Base-by-base conservation (phyloP, 345 rosid genomes). In the Cardamine resedifolia region DNA sequence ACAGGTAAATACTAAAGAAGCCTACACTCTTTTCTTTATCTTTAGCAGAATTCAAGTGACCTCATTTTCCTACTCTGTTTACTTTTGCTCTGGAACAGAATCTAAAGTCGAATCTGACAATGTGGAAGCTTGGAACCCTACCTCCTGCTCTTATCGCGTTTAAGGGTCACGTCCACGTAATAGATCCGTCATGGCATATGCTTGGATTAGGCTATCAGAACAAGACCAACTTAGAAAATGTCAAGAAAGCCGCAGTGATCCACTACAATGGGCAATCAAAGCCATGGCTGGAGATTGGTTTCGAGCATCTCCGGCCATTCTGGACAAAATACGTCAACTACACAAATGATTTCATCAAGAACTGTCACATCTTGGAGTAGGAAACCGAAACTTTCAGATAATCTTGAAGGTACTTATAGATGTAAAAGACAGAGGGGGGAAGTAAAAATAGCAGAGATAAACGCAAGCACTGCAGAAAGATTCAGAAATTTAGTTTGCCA, bases 111-210 rank as follows among this genome's bases (percentile, higher is more conserved):
- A 85, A 94, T 84, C 79, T 91, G 77, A 85, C 95, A 20, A 85
- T 94, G 90, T 94, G 98, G 98, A 94, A 90, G 80, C 97, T 94
- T 18, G 98, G 98, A 73, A 94, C 98, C 18, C 84, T 94, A 43
- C 98, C 98, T 7, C 98, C 98, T n/a, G 96, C 98, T 68, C 78
- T 94, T 79, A 89, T 94, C 49, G 98, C 98, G 70, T 94, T 94
- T 76, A 88, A 82, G 80, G 96, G 93, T 50, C 93, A 89, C 38
- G 81, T 94, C 64, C 96, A 83, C 59, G 86, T 92, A 30, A 85
- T 94, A 30, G 89, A 94, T 53, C 89, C 92, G 31, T 81, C 84
- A n/a, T 94, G 98, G 98, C 98, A 94, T 78, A 84, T 91, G 97
- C 97, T 94, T 39, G 98, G 98, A 49, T 80, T 94, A 84, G 98